These are phyloP conservation scores for Cercospora zeae-maydis DNA, from an alignment of 2,329 filamentous ascomycete genomes.

Conservation along the genomic window DNA sequence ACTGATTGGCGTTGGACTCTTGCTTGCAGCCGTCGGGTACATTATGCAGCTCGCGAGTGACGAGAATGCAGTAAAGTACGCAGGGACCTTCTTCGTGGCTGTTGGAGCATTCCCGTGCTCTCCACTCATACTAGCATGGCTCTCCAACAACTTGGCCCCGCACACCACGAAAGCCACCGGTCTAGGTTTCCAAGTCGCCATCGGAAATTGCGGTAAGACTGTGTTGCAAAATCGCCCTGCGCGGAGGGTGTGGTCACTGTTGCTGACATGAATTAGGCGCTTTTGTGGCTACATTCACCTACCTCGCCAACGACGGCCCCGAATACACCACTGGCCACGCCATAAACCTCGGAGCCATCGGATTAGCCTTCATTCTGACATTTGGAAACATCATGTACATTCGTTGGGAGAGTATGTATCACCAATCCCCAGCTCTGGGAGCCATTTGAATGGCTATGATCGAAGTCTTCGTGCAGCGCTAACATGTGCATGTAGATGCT, in stretches of 20 bases:
- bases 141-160: constrained; percentile 45
- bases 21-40: constrained; percentile 39
- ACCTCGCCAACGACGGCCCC: constrained; percentile 43
- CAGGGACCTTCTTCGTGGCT: constrained; percentile 41
- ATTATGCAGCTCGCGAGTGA: constrained; percentile 38
- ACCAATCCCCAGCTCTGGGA: background rate
- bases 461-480: background rate
- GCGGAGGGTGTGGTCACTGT: background rate
- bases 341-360: constrained; percentile 42
- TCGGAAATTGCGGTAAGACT: constrained; percentile 39
- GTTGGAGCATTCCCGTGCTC: constrained; percentile 35
- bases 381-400: constrained; percentile 40
- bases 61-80: constrained; percentile 38
- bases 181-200: constrained; percentile 41
- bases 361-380: constrained; percentile 36
- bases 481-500: background rate
- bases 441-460: constrained; percentile 4
- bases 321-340: constrained; percentile 42
- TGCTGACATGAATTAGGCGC: constrained; percentile 28
- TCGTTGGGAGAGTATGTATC: constrained; percentile 40
- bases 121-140: constrained; percentile 38
- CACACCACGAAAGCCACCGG: constrained; percentile 46
- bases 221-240: background rate
- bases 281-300: constrained; percentile 47
- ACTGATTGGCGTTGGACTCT: constrained; percentile 31